Evolutionary conservation across 1,284 basidiomycete genomes (phyloP).

Genomic region (Moesziomyces sp.): DNA sequence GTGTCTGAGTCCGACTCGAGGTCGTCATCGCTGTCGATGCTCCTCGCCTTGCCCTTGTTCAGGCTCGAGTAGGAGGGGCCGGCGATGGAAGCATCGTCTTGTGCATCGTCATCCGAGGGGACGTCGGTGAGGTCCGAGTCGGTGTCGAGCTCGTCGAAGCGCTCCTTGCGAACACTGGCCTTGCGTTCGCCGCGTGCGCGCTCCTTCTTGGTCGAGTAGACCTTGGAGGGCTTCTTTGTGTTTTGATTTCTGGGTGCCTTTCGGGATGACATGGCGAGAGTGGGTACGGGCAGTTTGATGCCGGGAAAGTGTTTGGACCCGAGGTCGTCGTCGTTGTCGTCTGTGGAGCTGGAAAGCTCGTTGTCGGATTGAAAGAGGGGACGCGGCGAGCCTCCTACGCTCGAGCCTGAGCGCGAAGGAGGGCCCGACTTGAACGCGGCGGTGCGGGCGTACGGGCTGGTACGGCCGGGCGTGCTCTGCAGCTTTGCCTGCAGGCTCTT

Average conservation of each 20-base stretch:
- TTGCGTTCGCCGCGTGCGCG: conserved; percentile 53
- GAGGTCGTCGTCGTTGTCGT: conserved; percentile 41
- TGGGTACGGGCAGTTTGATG: conserved; percentile 53
- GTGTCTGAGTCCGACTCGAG: conserved; percentile 53
- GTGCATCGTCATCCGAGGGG: conserved; percentile 38
- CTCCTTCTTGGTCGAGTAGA: conserved; percentile 43
- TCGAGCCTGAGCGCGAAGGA: conserved; percentile 38
- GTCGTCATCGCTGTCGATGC: conserved; percentile 39
- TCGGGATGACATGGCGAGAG: conserved; percentile 45
- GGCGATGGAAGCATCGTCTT: conserved; percentile 8
- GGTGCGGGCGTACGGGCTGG: conserved; percentile 30
- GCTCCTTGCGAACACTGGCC: conserved; percentile 56
- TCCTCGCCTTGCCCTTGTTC: conserved; percentile 47
- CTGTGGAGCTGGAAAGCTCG: conserved; percentile 35
- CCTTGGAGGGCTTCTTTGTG: conserved; percentile 39
- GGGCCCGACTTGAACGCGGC: conserved; percentile 33
- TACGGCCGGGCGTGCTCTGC: conserved; percentile 23
- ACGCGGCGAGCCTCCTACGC: conserved; percentile 42
- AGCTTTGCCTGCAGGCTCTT: conserved; percentile 46
- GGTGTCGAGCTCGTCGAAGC: conserved; percentile 54
- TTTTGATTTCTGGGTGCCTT: conserved; percentile 23
- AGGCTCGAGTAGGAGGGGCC: conserved; percentile 20
- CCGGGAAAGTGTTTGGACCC: conserved; percentile 46
- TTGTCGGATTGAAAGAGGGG: conserved; percentile 42
- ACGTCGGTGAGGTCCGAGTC: conserved; percentile 53